These are phyloP conservation scores for Magnolia officinalis DNA, from an alignment of 164 flowering plant genomes.

Conservation along the genomic window DNA sequence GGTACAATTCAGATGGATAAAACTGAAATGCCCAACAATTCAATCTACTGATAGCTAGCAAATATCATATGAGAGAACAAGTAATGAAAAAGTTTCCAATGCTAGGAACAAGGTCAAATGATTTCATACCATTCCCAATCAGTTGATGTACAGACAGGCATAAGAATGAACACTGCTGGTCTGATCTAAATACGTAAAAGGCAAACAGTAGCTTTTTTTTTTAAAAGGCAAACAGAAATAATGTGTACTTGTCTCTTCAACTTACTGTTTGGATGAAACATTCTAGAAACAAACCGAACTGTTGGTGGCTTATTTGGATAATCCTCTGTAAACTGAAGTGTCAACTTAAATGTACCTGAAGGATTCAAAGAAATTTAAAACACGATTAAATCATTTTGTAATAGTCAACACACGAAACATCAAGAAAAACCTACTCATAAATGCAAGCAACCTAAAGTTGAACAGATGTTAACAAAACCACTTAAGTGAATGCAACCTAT, in stretches of 20 bases:
- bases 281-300: slow-evolving; percentile 53
- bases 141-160: not conserved
- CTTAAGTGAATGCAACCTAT: not conserved
- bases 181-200: not conserved
- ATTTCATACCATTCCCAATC: not conserved
- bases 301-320: slow-evolving; percentile 64
- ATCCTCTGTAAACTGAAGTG: slow-evolving; percentile 55
- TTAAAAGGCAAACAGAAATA: too few relatives aligned
- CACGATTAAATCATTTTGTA: not conserved
- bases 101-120: not conserved
- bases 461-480: not conserved
- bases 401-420: not conserved
- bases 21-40: too few relatives aligned
- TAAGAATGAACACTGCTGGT: not conserved
- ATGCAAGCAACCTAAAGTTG: not conserved
- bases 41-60: too few relatives aligned
- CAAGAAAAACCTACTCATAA: not conserved
- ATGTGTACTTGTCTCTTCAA: not conserved
- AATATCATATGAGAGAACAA: not conserved
- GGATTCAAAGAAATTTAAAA: not conserved
- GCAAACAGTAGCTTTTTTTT: too few relatives aligned
- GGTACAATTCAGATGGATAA: too few relatives aligned
- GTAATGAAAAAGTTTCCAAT: not conserved
- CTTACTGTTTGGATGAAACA: slow-evolving; percentile 68
- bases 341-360: slow-evolving; percentile 56